Evolutionary conservation across 768 basidiomycete genomes (phyloP).

Genomic region (Boletus speciosus): DNA sequence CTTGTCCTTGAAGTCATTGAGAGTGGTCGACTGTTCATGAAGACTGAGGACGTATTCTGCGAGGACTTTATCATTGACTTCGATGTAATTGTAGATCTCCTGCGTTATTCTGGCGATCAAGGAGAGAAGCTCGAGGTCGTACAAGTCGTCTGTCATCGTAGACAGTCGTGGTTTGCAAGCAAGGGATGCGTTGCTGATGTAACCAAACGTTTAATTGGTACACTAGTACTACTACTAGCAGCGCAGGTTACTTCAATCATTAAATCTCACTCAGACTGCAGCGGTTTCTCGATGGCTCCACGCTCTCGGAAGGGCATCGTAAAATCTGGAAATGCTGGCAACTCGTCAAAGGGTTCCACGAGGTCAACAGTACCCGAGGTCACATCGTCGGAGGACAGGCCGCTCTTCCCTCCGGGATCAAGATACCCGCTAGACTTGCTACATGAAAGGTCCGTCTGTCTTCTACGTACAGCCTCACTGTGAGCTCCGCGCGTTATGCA

Average conservation of each 20-base stretch:
- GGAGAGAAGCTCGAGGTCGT: slow-evolving; percentile 90
- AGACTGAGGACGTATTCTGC: slow-evolving; percentile 94
- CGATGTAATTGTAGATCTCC: slow-evolving; percentile 86
- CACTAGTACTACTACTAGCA: background rate
- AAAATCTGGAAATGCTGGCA: slow-evolving; percentile 88
- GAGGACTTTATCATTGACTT: slow-evolving; percentile 84
- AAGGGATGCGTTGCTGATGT: slow-evolving; percentile 19
- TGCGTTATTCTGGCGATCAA: slow-evolving; percentile 89
- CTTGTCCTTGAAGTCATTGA: slow-evolving; percentile 77
- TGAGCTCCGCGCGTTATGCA: background rate
- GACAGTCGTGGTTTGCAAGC: slow-evolving; percentile 3
- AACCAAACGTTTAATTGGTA: background rate
- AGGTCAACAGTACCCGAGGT: slow-evolving; percentile 12
- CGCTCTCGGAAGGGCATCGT: slow-evolving; percentile 62
- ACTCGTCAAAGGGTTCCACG: slow-evolving; percentile 57
- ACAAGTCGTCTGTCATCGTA: slow-evolving; percentile 74
- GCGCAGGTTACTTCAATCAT: background rate
- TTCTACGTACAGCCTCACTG: background rate
- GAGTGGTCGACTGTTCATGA: slow-evolving; percentile 78
- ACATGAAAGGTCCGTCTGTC: slow-evolving; percentile 59
- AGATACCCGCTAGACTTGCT: slow-evolving; percentile 81
- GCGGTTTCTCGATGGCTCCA: slow-evolving; percentile 47
- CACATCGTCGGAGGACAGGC: slow-evolving; percentile 39
- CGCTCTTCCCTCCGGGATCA: slow-evolving; percentile 78
- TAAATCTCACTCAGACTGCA: background rate